These are phyloP conservation scores for Chamaecyparis obtusa DNA, from an alignment of 75 land plant genomes.

Conservation along the genomic window DNA sequence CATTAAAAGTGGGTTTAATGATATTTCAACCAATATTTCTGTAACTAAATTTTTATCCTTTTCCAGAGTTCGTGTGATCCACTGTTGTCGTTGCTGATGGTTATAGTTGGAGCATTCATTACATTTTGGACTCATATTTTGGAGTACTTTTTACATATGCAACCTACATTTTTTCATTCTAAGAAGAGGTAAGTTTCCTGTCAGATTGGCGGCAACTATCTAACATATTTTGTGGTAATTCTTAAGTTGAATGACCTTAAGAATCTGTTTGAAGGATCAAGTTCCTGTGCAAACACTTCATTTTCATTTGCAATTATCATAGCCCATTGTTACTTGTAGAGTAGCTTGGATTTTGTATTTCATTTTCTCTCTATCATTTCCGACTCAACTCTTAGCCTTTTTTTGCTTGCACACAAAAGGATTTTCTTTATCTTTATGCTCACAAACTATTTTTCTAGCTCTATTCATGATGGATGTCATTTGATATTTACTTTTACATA, in stretches of 20 bases:
- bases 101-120: not conserved
- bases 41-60: not conserved
- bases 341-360: not conserved
- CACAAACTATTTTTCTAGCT: not conserved
- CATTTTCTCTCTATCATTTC: not conserved
- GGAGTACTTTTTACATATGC: not conserved
- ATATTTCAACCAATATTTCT: not conserved
- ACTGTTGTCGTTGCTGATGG: constrained; percentile 3
- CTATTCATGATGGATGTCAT: not conserved
- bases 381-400: not conserved
- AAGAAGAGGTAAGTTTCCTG: not conserved
- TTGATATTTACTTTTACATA: not conserved
- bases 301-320: not conserved
- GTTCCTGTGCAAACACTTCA: not conserved
- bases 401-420: not conserved
- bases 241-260: not conserved
- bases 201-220: not conserved
- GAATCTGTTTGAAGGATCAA: not conserved
- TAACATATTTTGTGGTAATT: not conserved
- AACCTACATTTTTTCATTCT: not conserved
- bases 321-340: not conserved
- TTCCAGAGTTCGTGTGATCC: constrained; percentile 2
- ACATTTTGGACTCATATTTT: not conserved
- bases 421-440: not conserved
- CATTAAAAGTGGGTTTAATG: not conserved